These are phyloP conservation scores for Thecaphora frezii DNA, from an alignment of 1,284 basidiomycete genomes.

Conservation along the genomic window DNA sequence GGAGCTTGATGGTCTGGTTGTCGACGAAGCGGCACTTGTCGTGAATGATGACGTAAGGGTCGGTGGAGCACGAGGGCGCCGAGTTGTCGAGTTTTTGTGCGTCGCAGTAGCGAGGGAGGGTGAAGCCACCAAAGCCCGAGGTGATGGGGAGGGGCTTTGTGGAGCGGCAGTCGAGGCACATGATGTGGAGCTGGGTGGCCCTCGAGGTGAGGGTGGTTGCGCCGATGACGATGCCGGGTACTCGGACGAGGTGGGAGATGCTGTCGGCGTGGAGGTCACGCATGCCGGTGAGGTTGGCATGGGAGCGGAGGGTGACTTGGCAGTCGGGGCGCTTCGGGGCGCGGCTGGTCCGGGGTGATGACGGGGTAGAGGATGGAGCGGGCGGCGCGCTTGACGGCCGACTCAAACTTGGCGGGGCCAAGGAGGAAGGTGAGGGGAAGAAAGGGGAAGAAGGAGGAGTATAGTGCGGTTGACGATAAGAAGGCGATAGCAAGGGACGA, in stretches of 20 bases:
- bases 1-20: slow-evolving; percentile 92
- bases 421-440: neutral
- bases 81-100: slow-evolving; percentile 56
- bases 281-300: slow-evolving; percentile 84
- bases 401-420: slow-evolving; percentile 41
- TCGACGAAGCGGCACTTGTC: slow-evolving; percentile 93
- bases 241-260: slow-evolving; percentile 91
- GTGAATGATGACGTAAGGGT: slow-evolving; percentile 95
- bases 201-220: slow-evolving; percentile 90
- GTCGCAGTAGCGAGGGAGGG: slow-evolving; percentile 52
- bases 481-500: neutral
- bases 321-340: slow-evolving; percentile 68
- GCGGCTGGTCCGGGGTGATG: slow-evolving; percentile 34
- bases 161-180: slow-evolving; percentile 86
- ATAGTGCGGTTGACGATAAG: neutral
- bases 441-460: neutral
- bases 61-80: slow-evolving; percentile 87
- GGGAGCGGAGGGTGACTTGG: slow-evolving; percentile 84
- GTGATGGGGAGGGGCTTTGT: slow-evolving; percentile 71
- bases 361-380: slow-evolving; percentile 55
- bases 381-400: slow-evolving; percentile 52
- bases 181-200: slow-evolving; percentile 85
- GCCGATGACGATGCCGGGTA: slow-evolving; percentile 97
- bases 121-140: slow-evolving; percentile 80
- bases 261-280: slow-evolving; percentile 80